Base-by-base conservation (phyloP, 2,329 filamentous ascomycete species). In the Fusarium sp. region DNA sequence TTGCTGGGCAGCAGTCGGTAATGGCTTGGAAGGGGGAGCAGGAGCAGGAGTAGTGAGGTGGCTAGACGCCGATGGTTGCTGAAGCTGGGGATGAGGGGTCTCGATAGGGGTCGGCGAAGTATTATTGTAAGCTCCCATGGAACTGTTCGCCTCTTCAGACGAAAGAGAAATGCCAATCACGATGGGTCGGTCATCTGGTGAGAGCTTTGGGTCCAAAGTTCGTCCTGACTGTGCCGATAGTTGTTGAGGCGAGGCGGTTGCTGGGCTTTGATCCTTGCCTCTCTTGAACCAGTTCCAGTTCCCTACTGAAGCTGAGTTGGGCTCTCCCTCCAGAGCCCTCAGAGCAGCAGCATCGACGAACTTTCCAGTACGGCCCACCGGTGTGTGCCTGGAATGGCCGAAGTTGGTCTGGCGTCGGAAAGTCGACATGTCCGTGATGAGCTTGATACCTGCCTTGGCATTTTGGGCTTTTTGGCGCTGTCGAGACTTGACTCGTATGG, bases 91-190 rank as follows among this genome's bases (percentile, higher is more conserved):
- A 62, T 65, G 36, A 66, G 66, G 40, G 36, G 71, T 60, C 38
- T 75, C 73, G 42, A 72, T 44, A 12, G 72, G 76, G 14, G 73
- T 72, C 83, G 83, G 3, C 83, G 84, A 57, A 84, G 81, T 29
- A 85, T 77, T 10, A 85, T 77, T 10, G 83, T 80, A 17, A 85
- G 17, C 22, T 56, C 84, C 88, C 78, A 87, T 82, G 1, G 70
- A 75, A 35, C 65, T 71, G 42, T 68, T 69, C 12, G 77, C 69
- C 22, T 80, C 78, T 9, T 79, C 79, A 16, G 89, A 87, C 3
- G 92, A 89, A 53, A 94, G 84, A 16, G 89, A 87, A 59, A 94
- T 90, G 14, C 92, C 92, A 72, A 94, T 94, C 46, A 92, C 87
- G 67, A 94, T 94, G 1, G 91, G 91, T n/a, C 90, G 86, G 75